Evolutionary conservation across 768 basidiomycete genomes (phyloP).

Genomic region (Xerocomellus dryophilus): DNA sequence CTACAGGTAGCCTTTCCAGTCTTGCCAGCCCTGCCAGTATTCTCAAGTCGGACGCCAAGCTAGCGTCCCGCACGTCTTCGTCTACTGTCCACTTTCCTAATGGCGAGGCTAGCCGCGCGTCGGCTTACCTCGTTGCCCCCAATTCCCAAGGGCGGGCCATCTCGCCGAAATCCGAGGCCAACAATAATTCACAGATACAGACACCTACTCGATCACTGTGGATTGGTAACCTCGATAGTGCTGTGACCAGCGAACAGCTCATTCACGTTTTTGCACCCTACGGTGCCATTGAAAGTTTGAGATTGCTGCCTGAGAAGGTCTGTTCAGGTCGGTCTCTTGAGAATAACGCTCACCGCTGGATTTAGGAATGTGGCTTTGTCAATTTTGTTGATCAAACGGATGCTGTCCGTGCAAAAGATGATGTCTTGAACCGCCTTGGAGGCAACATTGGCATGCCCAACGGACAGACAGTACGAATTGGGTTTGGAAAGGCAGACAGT

Average conservation of each 20-base stretch:
- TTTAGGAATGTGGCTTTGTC: conserved; percentile 96
- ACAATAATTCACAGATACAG: conserved; percentile 70
- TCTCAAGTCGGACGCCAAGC: conserved; percentile 57
- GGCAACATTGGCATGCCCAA: conserved; percentile 94
- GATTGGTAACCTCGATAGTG: conserved; percentile 97
- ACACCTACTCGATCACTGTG: conserved; percentile 94
- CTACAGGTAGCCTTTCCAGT: conserved; percentile 26
- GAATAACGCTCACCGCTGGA: conserved; percentile 15
- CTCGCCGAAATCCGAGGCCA: conserved; percentile 75
- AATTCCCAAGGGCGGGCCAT: conserved; percentile 69
- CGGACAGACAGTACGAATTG: conserved; percentile 94
- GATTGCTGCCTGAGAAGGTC: conserved; percentile 96
- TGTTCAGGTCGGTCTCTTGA: conserved; percentile 1
- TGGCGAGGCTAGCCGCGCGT: conserved; percentile 56
- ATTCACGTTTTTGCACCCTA: conserved; percentile 95
- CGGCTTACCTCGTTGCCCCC: conserved; percentile 68
- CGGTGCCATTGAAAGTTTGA: conserved; percentile 93
- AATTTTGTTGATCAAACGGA: conserved; percentile 96
- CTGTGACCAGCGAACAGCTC: conserved; percentile 90
- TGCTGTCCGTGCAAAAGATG: conserved; percentile 97
- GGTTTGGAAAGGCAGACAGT: conserved; percentile 97
- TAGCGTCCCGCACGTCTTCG: conserved; percentile 41
- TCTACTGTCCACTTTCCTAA: conserved; percentile 70
- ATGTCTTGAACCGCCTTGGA: conserved; percentile 92
- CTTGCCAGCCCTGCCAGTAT: conserved; percentile 40